Evolutionary conservation across 2,329 filamentous ascomycete genomes (phyloP).

Genomic region (Ophiocordyceps polyrhachis-furcata): DNA sequence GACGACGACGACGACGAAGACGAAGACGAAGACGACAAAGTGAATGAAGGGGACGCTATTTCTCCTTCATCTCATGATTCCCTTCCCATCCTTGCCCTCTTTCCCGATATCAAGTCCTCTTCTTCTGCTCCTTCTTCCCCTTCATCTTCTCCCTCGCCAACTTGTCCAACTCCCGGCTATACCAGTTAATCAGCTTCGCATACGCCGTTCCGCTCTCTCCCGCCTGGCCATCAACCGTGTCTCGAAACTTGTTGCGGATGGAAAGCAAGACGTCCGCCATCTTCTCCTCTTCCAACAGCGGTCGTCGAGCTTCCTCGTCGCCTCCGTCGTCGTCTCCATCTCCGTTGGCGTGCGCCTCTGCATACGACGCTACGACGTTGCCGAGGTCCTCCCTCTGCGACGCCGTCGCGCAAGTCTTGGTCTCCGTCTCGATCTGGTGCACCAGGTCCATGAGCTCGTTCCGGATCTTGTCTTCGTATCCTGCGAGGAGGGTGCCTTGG

Average conservation of each 20-base stretch:
- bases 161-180: background rate
- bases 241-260: background rate
- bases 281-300: background rate
- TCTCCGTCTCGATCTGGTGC: background rate
- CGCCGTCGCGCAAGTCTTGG: background rate
- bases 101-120: background rate
- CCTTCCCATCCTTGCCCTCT: too few species aligned
- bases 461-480: background rate
- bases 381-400: background rate
- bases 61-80: too few species aligned
- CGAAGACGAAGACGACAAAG: too few species aligned
- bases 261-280: background rate
- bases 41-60: too few species aligned
- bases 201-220: background rate
- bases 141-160: background rate
- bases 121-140: background rate
- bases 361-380: background rate
- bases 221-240: background rate
- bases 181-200: background rate
- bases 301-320: background rate
- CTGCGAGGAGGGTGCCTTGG: background rate
- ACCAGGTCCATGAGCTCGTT: background rate
- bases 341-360: background rate
- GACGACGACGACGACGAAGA: too few species aligned
- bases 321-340: too few species aligned